A percentile compares a stretch with the other conserved stretches of the same genome.
Evolutionary conservation across 805 yeast species (phyloP).

Genomic region (Blastobotrys americana): DNA sequence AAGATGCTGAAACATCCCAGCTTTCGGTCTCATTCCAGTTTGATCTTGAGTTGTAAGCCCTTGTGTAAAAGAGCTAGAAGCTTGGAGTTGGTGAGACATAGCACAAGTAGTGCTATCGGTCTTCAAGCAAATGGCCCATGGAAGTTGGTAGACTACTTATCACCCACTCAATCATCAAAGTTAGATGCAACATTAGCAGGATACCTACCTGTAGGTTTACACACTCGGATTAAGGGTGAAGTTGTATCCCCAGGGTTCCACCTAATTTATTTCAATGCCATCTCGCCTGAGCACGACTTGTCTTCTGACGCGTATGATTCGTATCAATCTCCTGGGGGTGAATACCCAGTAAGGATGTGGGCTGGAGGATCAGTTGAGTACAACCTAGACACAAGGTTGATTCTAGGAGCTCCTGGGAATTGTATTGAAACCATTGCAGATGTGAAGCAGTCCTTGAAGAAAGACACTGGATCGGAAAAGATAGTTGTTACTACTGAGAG

Average conservation of each 20-base stretch:
- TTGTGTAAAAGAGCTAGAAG: too few relatives aligned
- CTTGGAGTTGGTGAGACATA: too few relatives aligned
- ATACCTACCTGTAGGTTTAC: conserved; percentile 20
- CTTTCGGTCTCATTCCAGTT: too few relatives aligned
- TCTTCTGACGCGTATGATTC: conserved; percentile 76
- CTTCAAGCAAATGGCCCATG: too few relatives aligned
- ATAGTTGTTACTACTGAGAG: conserved; percentile 53
- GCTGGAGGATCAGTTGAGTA: conserved; percentile 56
- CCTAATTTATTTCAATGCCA: conserved; percentile 60
- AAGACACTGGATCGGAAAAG: conserved; percentile 19
- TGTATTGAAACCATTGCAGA: conserved; percentile 49
- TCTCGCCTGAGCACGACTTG: conserved; percentile 39
- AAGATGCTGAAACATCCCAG: too few relatives aligned
- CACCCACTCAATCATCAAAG: conserved; percentile 24
- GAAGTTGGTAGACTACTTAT: conserved; percentile 24
- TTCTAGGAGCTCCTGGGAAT: conserved; percentile 33
- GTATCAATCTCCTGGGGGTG: conserved; percentile 55
- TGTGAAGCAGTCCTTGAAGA: conserved; percentile 13
- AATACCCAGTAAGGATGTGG: conserved; percentile 64
- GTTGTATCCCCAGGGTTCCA: conserved; percentile 47
- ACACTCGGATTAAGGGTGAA: conserved; percentile 13
- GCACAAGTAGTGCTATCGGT: too few relatives aligned
- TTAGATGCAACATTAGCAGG: conserved; percentile 26
- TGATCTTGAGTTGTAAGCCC: too few relatives aligned
- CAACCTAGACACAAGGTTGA: conserved; percentile 26